These are phyloP conservation scores for Pichia sp. DNA, from an alignment of 1,139 yeast genomes.

Conservation along the genomic window DNA sequence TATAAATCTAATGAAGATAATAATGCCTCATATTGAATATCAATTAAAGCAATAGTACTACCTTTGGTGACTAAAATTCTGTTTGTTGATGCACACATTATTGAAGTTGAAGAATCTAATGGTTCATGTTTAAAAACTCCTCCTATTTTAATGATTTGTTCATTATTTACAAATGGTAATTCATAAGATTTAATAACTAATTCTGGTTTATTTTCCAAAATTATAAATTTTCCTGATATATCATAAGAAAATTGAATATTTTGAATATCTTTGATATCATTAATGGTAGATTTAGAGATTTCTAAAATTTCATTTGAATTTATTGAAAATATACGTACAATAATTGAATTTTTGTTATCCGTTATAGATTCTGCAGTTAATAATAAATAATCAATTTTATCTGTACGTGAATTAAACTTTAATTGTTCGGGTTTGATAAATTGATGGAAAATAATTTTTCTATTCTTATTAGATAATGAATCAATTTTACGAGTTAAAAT, in stretches of 20 bases:
- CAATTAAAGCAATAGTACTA: slow-evolving; percentile 38
- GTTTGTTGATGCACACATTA: slow-evolving; percentile 38
- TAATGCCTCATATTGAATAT: slow-evolving; percentile 39
- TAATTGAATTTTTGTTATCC: slow-evolving; percentile 10
- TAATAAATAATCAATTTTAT: slow-evolving; percentile 22
- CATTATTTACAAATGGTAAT: slow-evolving; percentile 22
- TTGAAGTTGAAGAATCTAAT: slow-evolving; percentile 17
- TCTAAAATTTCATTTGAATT: slow-evolving; percentile 23
- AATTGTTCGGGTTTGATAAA: slow-evolving; percentile 26
- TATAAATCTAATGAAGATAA: slow-evolving; percentile 35
- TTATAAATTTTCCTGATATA: slow-evolving; percentile 26
- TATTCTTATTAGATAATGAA: slow-evolving; percentile 12
- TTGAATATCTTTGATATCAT: slow-evolving; percentile 10
- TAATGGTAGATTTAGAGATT: slow-evolving; percentile 23
- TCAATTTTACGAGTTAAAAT: slow-evolving; percentile 11
- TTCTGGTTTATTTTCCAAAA: slow-evolving; percentile 18
- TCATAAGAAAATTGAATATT: slow-evolving; percentile 23
- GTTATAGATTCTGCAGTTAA: slow-evolving; percentile 21
- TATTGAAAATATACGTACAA: slow-evolving; percentile 24
- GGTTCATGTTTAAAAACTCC: slow-evolving; percentile 19
- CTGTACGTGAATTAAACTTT: slow-evolving; percentile 16
- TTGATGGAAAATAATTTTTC: slow-evolving; percentile 18
- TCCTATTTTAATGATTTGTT: slow-evolving; percentile 17
- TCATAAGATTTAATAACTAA: slow-evolving; percentile 20
- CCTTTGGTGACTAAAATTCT: slow-evolving; percentile 40